A percentile compares a stretch with the other conserved stretches of the same genome.
These are phyloP conservation scores for Diaporthe nobilis DNA, from an alignment of 2,329 filamentous ascomycete species.

Conservation along the genomic window DNA sequence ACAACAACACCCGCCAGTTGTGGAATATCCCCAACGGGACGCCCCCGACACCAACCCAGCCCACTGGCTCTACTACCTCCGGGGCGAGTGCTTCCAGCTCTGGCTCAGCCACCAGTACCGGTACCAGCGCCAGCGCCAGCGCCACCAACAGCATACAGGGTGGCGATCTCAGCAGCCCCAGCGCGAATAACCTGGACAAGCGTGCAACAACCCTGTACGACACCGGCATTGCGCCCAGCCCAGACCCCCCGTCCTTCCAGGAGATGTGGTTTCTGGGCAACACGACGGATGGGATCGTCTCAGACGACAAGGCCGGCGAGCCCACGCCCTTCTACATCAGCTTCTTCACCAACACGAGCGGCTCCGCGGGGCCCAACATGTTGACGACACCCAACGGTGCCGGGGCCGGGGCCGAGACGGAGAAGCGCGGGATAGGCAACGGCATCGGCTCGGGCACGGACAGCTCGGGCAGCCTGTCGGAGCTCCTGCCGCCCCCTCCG, in stretches of 20 bases:
- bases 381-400: conserved; percentile 35
- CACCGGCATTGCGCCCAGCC: conserved; percentile 63
- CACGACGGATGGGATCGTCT: conserved; percentile 82
- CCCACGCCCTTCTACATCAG: conserved; percentile 91
- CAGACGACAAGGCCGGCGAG: conserved; percentile 80
- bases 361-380: conserved; percentile 49
- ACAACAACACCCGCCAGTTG: conserved; percentile 68
- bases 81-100: conserved; percentile 25
- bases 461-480: conserved; percentile 59
- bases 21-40: conserved; percentile 63
- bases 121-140: conserved; percentile 14
- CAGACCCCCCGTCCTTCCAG: conserved; percentile 70
- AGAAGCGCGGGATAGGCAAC: conserved; percentile 49
- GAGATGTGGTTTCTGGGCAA: conserved; percentile 89
- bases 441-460: conserved; percentile 42
- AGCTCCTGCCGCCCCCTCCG: conserved; percentile 74
- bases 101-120: conserved; percentile 3
- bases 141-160: conserved; percentile 25
- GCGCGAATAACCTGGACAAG: not conserved
- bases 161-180: conserved; percentile 17
- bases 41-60: conserved; percentile 44
- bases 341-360: conserved; percentile 67
- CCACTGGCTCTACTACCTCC: conserved; percentile 24
- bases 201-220: conserved; percentile 39
- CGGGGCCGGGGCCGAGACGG: conserved; percentile 37